Conservation (phyloP, 2,329 filamentous ascomycete genomes). For the Penicillium rolfsii region DNA sequence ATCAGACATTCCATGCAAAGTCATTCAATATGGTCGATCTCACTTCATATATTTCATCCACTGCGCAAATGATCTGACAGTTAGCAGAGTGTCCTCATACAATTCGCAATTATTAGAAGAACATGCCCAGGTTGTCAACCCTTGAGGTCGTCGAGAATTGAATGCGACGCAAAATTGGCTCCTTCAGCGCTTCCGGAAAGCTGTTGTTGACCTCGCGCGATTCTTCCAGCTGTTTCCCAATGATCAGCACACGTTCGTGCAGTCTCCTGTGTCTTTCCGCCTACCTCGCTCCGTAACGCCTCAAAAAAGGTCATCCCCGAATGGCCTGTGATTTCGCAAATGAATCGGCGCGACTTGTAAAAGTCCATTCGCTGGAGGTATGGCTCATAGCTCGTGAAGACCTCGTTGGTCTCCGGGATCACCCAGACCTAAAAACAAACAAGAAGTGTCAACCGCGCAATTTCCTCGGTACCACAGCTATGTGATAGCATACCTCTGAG, state of each 20-base stretch:
- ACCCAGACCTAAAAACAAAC: constrained; percentile 73
- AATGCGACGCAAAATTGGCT: constrained; percentile 84
- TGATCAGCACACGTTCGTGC: constrained; percentile 11
- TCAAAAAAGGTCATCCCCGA: constrained; percentile 91
- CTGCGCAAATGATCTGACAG: constrained; percentile 28
- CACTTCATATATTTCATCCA: constrained; percentile 57
- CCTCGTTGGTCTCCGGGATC: constrained; percentile 84
- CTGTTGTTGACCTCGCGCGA: constrained; percentile 87
- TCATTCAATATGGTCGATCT: constrained; percentile 22
- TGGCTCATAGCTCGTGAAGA: constrained; percentile 85
- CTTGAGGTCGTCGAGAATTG: constrained; percentile 88
- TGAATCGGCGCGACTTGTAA: constrained; percentile 90
- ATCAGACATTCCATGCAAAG: not conserved
- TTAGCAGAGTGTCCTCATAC: constrained; percentile 22
- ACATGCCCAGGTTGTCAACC: constrained; percentile 73
- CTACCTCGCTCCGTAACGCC: constrained; percentile 85
- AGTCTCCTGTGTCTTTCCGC: constrained; percentile 36
- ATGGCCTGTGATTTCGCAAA: constrained; percentile 93
- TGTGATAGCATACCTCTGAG: constrained; percentile 66
- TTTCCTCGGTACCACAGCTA: constrained; percentile 5
- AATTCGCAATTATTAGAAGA: not conserved
- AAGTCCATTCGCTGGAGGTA: constrained; percentile 89
- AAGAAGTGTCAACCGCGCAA: constrained; percentile 11
- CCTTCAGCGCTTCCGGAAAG: constrained; percentile 89
- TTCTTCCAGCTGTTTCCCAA: constrained; percentile 64